phyloP scores from a whole-genome alignment of 805 yeast species.

The Ogataea polymorpha region DNA sequence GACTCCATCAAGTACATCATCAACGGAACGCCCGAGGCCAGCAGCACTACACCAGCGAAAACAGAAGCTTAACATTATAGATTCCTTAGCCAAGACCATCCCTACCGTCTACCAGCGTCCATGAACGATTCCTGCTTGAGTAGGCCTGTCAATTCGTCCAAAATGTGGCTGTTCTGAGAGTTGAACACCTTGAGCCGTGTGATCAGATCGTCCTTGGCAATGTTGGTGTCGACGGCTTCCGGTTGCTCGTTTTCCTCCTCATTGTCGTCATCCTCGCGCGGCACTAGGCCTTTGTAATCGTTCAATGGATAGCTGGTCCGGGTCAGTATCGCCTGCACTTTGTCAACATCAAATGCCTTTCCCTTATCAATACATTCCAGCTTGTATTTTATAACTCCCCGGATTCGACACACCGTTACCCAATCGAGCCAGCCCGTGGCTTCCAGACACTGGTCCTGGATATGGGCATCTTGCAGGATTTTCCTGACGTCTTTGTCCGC shows the following conservation, averaged over 20 bases:
- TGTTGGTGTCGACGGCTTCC: slow-evolving; percentile 2
- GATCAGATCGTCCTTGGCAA: slow-evolving; percentile 32
- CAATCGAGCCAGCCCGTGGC: slow-evolving; percentile 80
- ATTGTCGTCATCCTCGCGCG: slow-evolving; percentile 31
- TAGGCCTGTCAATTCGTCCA: slow-evolving; percentile 26
- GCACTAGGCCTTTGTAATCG: slow-evolving; percentile 26
- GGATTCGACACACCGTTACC: slow-evolving; percentile 57
- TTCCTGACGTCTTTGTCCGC: slow-evolving; percentile 56
- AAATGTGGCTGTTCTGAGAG: slow-evolving; percentile 30
- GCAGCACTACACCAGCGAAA: background rate
- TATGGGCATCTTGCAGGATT: slow-evolving; percentile 38
- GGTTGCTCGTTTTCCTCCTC: slow-evolving; percentile 30
- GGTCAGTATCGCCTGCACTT: slow-evolving; percentile 42
- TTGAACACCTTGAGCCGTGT: slow-evolving; percentile 37
- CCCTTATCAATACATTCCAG: slow-evolving; percentile 57
- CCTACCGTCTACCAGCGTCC: background rate
- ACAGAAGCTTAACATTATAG: slow-evolving; percentile 2
- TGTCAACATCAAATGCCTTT: slow-evolving; percentile 40
- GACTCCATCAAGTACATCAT: slow-evolving; percentile 59
- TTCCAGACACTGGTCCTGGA: slow-evolving; percentile 46
- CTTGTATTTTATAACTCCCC: slow-evolving; percentile 72
- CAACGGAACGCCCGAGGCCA: slow-evolving; percentile 37
- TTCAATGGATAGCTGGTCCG: slow-evolving; percentile 30
- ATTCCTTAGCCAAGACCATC: background rate
- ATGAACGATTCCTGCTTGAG: slow-evolving; percentile 28